These are phyloP conservation scores for Fragaria nilgerrensis DNA, from an alignment of 306 rosid genomes.

Conservation along the genomic window DNA sequence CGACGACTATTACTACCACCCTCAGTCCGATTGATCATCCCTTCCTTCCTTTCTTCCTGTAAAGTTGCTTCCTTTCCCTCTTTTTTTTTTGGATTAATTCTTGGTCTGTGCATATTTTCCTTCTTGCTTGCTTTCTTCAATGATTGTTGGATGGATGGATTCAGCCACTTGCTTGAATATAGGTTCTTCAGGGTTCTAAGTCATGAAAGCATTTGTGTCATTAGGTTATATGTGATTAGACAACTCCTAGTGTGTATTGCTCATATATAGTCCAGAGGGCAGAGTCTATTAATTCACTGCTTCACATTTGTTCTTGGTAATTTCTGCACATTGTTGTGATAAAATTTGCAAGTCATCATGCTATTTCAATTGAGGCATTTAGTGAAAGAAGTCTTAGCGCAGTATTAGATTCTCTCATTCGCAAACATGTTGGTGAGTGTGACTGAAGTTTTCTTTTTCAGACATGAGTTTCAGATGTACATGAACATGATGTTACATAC, in stretches of 20 bases:
- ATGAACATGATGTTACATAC: slow-evolving; percentile 5
- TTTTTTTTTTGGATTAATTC: neutral
- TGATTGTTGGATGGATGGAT: neutral
- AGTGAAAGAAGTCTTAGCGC: neutral
- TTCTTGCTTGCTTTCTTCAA: neutral
- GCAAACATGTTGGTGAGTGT: neutral
- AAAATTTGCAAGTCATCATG: neutral
- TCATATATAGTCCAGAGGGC: neutral
- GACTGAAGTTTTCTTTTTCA: neutral
- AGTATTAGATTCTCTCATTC: neutral
- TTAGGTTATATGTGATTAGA: neutral
- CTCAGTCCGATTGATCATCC: slow-evolving; percentile 59
- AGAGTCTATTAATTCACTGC: neutral
- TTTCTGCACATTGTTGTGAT: neutral
- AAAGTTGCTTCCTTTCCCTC: neutral
- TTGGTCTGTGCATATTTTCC: slow-evolving; percentile 1
- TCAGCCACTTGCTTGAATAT: neutral
- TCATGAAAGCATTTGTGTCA: neutral
- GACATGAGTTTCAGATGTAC: neutral
- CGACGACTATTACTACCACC: slow-evolving; percentile 40
- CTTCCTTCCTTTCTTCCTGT: slow-evolving; percentile 1
- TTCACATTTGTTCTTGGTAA: neutral
- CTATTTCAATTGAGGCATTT: neutral
- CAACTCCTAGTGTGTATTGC: neutral
- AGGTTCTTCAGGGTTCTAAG: neutral